A percentile compares a stretch with the other conserved stretches of the same genome.
phyloP scores from a whole-genome alignment of 2,329 filamentous ascomycete genomes.

The Aureobasidium pullulans region DNA sequence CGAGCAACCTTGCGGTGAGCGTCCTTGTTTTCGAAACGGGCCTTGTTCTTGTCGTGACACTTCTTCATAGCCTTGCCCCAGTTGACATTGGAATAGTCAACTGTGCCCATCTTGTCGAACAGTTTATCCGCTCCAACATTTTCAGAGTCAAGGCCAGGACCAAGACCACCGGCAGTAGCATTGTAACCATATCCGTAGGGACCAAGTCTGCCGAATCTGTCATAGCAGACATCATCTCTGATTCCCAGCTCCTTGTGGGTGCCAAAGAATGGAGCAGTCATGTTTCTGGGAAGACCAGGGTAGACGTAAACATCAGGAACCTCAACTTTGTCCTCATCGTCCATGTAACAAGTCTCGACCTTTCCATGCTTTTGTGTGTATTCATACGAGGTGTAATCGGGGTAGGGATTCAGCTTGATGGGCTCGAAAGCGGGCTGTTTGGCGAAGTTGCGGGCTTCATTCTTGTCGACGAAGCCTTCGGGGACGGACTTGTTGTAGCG shows the following conservation, averaged over 20 bases:
- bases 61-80: constrained; percentile 42
- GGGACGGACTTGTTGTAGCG: constrained; percentile 34
- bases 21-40: constrained; percentile 33
- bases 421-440: constrained; percentile 29
- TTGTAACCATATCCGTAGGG: constrained; percentile 46
- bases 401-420: constrained; percentile 39
- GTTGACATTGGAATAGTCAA: constrained; percentile 41
- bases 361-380: constrained; percentile 44
- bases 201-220: constrained; percentile 43
- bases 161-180: constrained; percentile 40
- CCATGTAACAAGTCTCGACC: constrained; percentile 57
- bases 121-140: constrained; percentile 40
- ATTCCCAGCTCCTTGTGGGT: constrained; percentile 42
- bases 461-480: constrained; percentile 23
- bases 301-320: constrained; percentile 62
- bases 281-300: constrained; percentile 43
- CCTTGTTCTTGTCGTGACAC: constrained; percentile 43
- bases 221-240: constrained; percentile 43
- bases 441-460: constrained; percentile 16
- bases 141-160: constrained; percentile 38
- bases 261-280: constrained; percentile 41
- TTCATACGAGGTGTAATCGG: constrained; percentile 33
- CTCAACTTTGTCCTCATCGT: constrained; percentile 48
- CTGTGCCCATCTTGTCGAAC: constrained; percentile 42
- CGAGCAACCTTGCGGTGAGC: constrained; percentile 43